Conservation (phyloP, 2,329 filamentous ascomycete genomes). For the Apiospora pterosperma region DNA sequence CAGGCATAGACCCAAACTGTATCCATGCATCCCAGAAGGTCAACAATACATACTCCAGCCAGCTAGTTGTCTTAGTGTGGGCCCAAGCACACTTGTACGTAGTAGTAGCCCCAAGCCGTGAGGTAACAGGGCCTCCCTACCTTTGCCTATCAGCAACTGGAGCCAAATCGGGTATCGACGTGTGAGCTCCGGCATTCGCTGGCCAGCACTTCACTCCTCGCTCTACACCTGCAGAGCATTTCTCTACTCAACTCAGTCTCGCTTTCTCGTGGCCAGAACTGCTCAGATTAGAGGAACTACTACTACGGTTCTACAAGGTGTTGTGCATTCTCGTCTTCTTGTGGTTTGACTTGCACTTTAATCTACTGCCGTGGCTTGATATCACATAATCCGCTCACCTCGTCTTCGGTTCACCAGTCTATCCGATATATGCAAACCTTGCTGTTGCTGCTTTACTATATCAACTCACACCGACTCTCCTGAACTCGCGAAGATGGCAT, state of each 20-base stretch:
- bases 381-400: not conserved
- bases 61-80: not conserved
- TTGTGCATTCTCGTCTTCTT: not conserved
- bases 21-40: conserved; percentile 1
- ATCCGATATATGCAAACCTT: not conserved
- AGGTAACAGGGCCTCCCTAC: not conserved
- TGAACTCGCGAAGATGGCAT: conserved; percentile 1
- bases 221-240: not conserved
- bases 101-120: not conserved
- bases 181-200: not conserved
- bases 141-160: not conserved
- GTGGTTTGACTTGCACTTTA: not conserved
- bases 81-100: not conserved
- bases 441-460: no score
- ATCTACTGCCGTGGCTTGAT: not conserved
- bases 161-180: conserved; percentile 4
- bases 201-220: not conserved
- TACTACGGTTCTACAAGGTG: not conserved
- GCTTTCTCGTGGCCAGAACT: not conserved
- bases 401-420: not conserved
- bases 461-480: not conserved
- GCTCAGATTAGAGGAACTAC: not conserved
- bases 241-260: not conserved
- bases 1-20: not conserved
- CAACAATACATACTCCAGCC: not conserved